Percentiles rank a stretch among this genome's conserved stretches.
Conservation (phyloP, 768 basidiomycete genomes). For the Mycena crocata region DNA sequence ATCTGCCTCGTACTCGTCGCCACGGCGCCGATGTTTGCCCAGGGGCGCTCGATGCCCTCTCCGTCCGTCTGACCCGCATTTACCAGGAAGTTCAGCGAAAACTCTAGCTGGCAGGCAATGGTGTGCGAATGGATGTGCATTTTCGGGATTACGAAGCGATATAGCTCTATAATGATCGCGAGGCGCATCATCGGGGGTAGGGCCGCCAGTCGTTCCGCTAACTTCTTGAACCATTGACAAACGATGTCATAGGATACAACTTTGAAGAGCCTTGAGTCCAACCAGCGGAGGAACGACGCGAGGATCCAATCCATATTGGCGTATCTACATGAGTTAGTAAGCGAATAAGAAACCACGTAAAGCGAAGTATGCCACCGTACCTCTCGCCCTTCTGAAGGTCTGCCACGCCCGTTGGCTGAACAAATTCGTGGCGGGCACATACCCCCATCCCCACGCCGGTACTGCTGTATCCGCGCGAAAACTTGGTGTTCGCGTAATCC, state of each 20-base stretch:
- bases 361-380: neutral
- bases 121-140: constrained; percentile 34
- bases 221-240: constrained; percentile 40
- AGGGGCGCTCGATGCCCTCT: constrained; percentile 47
- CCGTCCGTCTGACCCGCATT: constrained; percentile 41
- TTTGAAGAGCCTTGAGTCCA: constrained; percentile 1
- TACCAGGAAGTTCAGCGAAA: constrained; percentile 41
- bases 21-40: constrained; percentile 42
- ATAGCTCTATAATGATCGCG: constrained; percentile 30
- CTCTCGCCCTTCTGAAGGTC: constrained; percentile 27
- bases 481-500: constrained; percentile 31
- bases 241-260: constrained; percentile 46
- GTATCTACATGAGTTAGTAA: constrained; percentile 20
- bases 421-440: constrained; percentile 33
- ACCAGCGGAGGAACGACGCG: constrained; percentile 6
- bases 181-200: constrained; percentile 43
- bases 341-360: neutral
- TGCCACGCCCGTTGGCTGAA: constrained; percentile 26
- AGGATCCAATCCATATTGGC: constrained; percentile 40
- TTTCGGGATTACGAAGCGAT: constrained; percentile 35
- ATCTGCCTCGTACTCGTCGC: constrained; percentile 45
- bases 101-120: constrained; percentile 22
- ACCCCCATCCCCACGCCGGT: constrained; percentile 26
- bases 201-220: neutral
- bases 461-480: constrained; percentile 13